Percentiles rank a stretch among this genome's conserved stretches.
These are phyloP conservation scores for Acrocalymma vagum DNA, from an alignment of 2,329 filamentous ascomycete species.

Conservation along the genomic window DNA sequence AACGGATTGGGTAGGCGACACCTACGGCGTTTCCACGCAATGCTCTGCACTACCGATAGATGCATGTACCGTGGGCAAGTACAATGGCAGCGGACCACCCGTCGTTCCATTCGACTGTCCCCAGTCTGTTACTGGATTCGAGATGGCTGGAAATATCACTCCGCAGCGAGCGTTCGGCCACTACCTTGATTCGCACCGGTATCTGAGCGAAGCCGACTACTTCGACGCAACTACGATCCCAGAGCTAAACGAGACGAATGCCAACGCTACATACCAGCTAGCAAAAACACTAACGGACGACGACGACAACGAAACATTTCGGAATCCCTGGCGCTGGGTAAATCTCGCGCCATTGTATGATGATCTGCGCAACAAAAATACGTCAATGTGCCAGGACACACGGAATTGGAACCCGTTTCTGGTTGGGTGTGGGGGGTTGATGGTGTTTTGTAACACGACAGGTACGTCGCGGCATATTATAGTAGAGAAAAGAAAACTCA, in stretches of 20 bases:
- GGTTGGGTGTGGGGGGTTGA: not conserved
- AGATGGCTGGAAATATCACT: conserved; percentile 16
- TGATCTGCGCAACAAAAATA: too few species aligned
- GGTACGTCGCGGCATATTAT: conserved; percentile 1
- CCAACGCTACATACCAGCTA: too few species aligned
- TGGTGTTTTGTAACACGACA: conserved; percentile 6
- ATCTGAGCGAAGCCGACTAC: not conserved
- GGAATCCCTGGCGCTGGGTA: conserved; percentile 1
- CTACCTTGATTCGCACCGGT: too few species aligned
- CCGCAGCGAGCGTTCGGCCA: conserved; percentile 5
- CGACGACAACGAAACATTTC: not conserved
- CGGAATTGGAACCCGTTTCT: not conserved
- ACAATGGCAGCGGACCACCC: conserved; percentile 2
- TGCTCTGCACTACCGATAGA: conserved; percentile 15
- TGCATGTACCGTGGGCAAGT: conserved; percentile 15
- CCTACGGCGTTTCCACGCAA: conserved; percentile 19
- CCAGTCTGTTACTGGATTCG: conserved; percentile 10
- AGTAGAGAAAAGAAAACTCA: not conserved
- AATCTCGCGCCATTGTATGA: too few species aligned
- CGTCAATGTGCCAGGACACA: too few species aligned
- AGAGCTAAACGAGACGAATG: not conserved
- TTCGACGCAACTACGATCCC: too few species aligned
- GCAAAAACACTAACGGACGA: conserved; percentile 1
- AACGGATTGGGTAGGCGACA: conserved; percentile 17
- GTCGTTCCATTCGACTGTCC: conserved; percentile 19